Base-by-base conservation (phyloP, 176 grass and related monocot species). In the Phragmites australis region DNA sequence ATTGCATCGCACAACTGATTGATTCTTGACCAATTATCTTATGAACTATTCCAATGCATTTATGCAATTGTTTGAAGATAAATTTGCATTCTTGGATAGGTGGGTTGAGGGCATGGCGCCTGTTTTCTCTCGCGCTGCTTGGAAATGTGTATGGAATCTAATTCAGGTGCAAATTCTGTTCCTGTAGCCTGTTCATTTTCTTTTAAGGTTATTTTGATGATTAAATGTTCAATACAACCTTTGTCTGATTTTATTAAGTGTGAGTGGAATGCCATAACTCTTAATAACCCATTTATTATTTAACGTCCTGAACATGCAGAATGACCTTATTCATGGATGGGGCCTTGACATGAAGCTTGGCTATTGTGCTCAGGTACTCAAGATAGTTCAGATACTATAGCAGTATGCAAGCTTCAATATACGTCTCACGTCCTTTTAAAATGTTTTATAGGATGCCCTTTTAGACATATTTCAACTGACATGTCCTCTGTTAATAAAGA, bases 61-160 rank as follows among this genome's bases (percentile, higher is more conserved):
- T 9, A 5, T 12, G 30, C 16, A 41, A 27, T 47, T 59, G 51
- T 59, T 78, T 87, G 13, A 75, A 54, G 37, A n/a, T 70, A 22
- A 65, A 80, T 31, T 88, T 26, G 3, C 37, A 48, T 72, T 72
- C 16, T 58, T 83, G 32, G 46, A 70, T 70, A 98, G 95, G 60
- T 98, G 95, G 95, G 89, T 98, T 56, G 95, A 98, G 91, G 95
- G 95, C 75, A 98, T 98, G 95, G 95, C 95, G 8, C 95, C 95
- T 31, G 95, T 98, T 81, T 98, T 98, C 80, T 98, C 95, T 93
- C 95, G 84, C 19, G 74, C 88, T 91, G 95, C 95, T 22, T 98
- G 95, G 95, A 83, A 76, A 53, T 98, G 95, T n/a, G 95, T 94
- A 49, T 98, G 95, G 95, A 88, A 94, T 98, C 70, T 98, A 46